phyloP scores from a whole-genome alignment of 305 asterid genomes.

The Fraxinus platypoda region DNA sequence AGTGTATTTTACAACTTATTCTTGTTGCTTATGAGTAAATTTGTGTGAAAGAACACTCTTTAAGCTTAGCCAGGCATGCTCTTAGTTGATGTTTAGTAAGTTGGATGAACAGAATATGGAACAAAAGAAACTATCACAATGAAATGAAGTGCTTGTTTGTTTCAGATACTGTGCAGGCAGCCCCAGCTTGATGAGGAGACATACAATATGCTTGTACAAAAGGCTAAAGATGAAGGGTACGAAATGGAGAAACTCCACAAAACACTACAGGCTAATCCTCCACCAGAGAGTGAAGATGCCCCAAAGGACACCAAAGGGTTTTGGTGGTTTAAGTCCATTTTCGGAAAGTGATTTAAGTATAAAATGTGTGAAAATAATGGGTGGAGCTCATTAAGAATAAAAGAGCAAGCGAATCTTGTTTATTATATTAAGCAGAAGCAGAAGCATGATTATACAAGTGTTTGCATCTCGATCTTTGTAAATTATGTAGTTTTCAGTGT shows the following conservation, averaged over 20 bases:
- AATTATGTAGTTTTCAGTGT: background rate
- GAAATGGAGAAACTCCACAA: constrained; percentile 47
- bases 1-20: background rate
- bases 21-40: background rate
- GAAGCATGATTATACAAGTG: background rate
- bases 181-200: constrained; percentile 41
- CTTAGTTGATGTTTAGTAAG: background rate
- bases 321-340: constrained; percentile 64
- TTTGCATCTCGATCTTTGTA: background rate
- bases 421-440: background rate
- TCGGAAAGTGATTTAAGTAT: constrained; percentile 36
- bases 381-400: background rate
- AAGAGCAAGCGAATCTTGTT: background rate
- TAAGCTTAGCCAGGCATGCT: background rate
- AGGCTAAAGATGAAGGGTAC: constrained; percentile 44
- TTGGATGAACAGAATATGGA: background rate
- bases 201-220: constrained; percentile 38
- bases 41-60: background rate
- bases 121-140: background rate
- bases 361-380: background rate
- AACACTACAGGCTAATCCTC: constrained; percentile 42
- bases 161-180: constrained; percentile 49
- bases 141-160: background rate
- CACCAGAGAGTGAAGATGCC: constrained; percentile 38
- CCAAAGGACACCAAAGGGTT: constrained; percentile 51